phyloP scores from a whole-genome alignment of 176 grass and related monocot species.

The Tuctoria greenei region DNA sequence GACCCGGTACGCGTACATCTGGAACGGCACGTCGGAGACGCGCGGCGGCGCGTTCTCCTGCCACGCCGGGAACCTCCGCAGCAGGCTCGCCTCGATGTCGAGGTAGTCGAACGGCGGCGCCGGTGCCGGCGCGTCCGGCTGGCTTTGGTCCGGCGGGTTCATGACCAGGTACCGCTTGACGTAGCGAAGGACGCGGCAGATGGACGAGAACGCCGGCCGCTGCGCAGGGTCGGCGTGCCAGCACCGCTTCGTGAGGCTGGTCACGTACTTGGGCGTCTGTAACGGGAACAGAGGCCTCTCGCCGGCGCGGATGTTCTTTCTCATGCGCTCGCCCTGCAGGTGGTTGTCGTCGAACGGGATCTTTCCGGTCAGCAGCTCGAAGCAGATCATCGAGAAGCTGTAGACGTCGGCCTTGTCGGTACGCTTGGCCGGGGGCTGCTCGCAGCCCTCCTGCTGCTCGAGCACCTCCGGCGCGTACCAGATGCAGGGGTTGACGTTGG shows the following conservation, averaged over 20 bases:
- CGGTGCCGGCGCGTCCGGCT: constrained; percentile 32
- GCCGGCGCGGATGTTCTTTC: constrained; percentile 86
- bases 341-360: constrained; percentile 93
- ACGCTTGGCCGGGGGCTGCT: constrained; percentile 5
- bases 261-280: constrained; percentile 79
- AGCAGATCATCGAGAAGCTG: constrained; percentile 89
- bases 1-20: constrained; percentile 89
- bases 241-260: constrained; percentile 68
- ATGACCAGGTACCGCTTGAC: constrained; percentile 74
- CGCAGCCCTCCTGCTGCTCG: constrained; percentile 42
- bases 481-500: constrained; percentile 43
- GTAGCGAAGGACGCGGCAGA: constrained; percentile 83
- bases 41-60: constrained; percentile 19
- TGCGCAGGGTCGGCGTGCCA: constrained; percentile 81
- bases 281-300: constrained; percentile 82
- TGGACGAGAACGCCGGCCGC: constrained; percentile 67
- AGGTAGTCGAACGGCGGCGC: constrained; percentile 63
- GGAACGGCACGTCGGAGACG: constrained; percentile 71
- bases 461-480: constrained; percentile 93
- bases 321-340: constrained; percentile 84
- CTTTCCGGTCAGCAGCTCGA: constrained; percentile 88
- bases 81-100: constrained; percentile 64
- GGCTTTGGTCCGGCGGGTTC: constrained; percentile 57
- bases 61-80: constrained; percentile 48
- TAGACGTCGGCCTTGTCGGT: constrained; percentile 87